phyloP scores from a whole-genome alignment of 176 grass and related monocot genomes.

The Hordeum vulgare region DNA sequence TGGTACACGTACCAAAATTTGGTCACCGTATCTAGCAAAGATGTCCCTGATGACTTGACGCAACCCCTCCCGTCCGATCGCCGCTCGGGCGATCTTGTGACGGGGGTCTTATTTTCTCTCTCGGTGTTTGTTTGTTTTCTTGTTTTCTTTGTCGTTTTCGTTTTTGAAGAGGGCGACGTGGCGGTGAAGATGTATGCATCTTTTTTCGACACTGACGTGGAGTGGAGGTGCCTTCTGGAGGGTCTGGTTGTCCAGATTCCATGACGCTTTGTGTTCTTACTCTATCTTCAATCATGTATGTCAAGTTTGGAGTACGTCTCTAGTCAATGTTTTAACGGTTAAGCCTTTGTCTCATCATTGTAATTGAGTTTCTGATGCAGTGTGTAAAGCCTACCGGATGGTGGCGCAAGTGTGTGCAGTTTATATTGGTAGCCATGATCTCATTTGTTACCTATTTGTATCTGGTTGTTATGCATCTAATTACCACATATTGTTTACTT shows the following conservation, averaged over 20 bases:
- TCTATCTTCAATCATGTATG: too few species aligned
- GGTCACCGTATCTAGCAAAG: not conserved
- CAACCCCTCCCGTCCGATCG: too few species aligned
- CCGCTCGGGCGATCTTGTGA: too few species aligned
- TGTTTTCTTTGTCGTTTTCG: not conserved
- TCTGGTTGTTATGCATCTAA: too few species aligned
- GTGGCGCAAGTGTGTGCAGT: too few species aligned
- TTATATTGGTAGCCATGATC: too few species aligned
- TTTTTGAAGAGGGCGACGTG: not conserved
- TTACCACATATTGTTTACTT: not conserved
- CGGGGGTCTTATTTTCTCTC: not conserved
- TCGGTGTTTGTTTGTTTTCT: not conserved
- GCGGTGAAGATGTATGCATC: too few species aligned
- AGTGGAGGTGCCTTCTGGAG: too few species aligned
- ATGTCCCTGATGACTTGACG: too few species aligned
- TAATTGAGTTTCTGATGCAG: not conserved
- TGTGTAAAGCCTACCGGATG: not conserved
- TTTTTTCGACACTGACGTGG: not conserved
- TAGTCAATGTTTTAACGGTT: not conserved
- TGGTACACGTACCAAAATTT: not conserved
- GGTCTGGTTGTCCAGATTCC: not conserved
- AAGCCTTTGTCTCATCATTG: not conserved
- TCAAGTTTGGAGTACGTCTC: not conserved
- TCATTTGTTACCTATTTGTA: too few species aligned
- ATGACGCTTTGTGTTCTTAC: not conserved